Evolutionary conservation across 1,284 basidiomycete species (phyloP), one percentile per base, ranked within the genome.

Genomic region (Peniophora sp.): DNA sequence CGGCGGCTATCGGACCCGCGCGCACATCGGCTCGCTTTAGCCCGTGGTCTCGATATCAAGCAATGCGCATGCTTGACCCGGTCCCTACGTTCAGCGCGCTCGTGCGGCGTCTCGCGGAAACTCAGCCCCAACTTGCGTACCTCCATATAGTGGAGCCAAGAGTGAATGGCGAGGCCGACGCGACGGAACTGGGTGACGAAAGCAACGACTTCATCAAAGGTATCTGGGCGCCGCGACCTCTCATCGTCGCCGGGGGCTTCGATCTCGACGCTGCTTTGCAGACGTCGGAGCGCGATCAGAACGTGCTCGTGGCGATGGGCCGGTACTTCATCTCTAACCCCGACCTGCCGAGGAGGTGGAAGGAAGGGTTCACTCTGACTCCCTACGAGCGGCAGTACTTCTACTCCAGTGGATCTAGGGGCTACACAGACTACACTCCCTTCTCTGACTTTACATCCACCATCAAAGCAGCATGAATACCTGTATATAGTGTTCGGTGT

Each of bases 331-430:
- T 53, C 22, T 20, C 47, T 24, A 52, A 50, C 32, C 81, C 81
- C 3, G 80, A 83, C 58, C 64, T 84, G 0, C 73, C 74, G 0
- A 52, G 63, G 17, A 69, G 79, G 1, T 50, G 72, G 39, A 60
- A 58, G 48, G 58, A 69, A 34, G 55, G 71, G 45, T 52, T 72
- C 0, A 61, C 69, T 1, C 54, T 74, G 20, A 59, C 56, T 3
- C 45, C 55, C 1, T 66, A 62, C 50, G 55, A 73, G 41, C 54
- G 59, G 9, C 55, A 56, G 19, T 68, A 65, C 6, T 75, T 69
- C 52, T 70, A 70, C 52, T 38, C 53, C 0, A 54, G 53, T 1
- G 59, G 61, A 1, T 66, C 69, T 0, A 59, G 58, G 3, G 63
- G 68, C 0, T 71, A 72, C 32, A 70, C 62, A 20, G 68, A 70